A percentile compares a stretch with the other conserved stretches of the same genome.
These are phyloP conservation scores for Botryosphaeria dothidea DNA, from an alignment of 2,329 filamentous ascomycete species.

Conservation along the genomic window DNA sequence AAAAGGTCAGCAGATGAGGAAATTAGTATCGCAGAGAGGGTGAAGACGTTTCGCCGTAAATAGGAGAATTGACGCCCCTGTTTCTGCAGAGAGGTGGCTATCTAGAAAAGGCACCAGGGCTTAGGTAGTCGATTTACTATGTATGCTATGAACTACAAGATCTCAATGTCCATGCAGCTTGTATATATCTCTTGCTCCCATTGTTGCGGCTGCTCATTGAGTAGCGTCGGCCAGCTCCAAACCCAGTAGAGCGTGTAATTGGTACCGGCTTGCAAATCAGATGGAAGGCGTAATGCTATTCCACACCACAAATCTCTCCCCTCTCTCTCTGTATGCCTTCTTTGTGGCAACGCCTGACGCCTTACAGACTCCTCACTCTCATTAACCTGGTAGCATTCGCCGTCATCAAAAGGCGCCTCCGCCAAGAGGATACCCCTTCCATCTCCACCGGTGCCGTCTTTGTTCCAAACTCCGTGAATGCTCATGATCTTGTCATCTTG, in stretches of 20 bases:
- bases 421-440: neutral
- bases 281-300: constrained; percentile 74
- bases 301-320: constrained; percentile 67
- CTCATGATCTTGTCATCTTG: neutral
- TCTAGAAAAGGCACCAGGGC: no score
- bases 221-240: constrained; percentile 82
- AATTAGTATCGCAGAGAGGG: no score
- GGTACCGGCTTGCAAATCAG: constrained; percentile 60
- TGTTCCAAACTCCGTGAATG: neutral
- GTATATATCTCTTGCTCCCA: constrained; percentile 61
- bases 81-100: no score
- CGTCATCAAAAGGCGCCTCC: neutral
- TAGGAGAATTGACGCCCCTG: no score
- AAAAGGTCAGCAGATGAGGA: no score
- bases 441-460: neutral
- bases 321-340: neutral
- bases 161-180: constrained; percentile 57
- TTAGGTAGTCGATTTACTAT: no score
- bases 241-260: constrained; percentile 90
- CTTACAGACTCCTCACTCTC: neutral
- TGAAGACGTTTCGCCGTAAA: no score
- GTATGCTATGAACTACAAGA: constrained; percentile 32
- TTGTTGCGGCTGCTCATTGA: constrained; percentile 27
- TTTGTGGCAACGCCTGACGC: neutral
- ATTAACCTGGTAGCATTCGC: neutral